Conservation (phyloP, 2,329 filamentous ascomycete species). For the Curvularia eragrostidis region DNA sequence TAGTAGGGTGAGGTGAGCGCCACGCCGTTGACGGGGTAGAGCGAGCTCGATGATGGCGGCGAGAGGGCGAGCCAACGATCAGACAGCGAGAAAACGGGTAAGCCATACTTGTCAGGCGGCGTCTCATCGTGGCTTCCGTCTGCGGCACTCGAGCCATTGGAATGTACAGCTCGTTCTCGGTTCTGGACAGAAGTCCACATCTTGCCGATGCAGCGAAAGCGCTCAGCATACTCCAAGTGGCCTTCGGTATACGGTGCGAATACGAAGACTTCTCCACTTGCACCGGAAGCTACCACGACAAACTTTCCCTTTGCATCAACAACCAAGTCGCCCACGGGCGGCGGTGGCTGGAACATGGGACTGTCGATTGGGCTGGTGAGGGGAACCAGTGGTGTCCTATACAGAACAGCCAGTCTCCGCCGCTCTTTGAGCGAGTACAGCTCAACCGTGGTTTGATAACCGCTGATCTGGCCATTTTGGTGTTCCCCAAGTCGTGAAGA, state of each 20-base stretch:
- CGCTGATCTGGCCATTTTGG: constrained; percentile 54
- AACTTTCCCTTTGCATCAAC: constrained; percentile 75
- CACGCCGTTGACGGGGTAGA: constrained; percentile 72
- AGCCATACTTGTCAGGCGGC: constrained; percentile 55
- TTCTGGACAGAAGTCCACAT: constrained; percentile 86
- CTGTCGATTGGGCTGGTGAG: constrained; percentile 64
- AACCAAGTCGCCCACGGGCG: constrained; percentile 74
- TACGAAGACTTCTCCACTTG: constrained; percentile 86
- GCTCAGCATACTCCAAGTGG: constrained; percentile 34
- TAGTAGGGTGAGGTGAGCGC: constrained; percentile 60
- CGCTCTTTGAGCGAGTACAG: constrained; percentile 84
- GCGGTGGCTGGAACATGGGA: constrained; percentile 70
- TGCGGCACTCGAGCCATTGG: constrained; percentile 45
- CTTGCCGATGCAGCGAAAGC: constrained; percentile 79
- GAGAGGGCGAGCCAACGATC: constrained; percentile 81
- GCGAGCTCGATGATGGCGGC: constrained; percentile 73
- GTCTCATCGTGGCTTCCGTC: constrained; percentile 46
- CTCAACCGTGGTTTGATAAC: constrained; percentile 87
- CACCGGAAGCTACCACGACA: constrained; percentile 77
- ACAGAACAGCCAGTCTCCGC: constrained; percentile 73
- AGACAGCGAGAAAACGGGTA: constrained; percentile 72
- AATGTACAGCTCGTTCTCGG: constrained; percentile 44
- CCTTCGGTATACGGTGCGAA: constrained; percentile 55
- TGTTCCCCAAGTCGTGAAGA: constrained; percentile 39
- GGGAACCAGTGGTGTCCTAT: constrained; percentile 70